Base-by-base conservation (phyloP, 306 rosid species). In the Cucurbita ficifolia region DNA sequence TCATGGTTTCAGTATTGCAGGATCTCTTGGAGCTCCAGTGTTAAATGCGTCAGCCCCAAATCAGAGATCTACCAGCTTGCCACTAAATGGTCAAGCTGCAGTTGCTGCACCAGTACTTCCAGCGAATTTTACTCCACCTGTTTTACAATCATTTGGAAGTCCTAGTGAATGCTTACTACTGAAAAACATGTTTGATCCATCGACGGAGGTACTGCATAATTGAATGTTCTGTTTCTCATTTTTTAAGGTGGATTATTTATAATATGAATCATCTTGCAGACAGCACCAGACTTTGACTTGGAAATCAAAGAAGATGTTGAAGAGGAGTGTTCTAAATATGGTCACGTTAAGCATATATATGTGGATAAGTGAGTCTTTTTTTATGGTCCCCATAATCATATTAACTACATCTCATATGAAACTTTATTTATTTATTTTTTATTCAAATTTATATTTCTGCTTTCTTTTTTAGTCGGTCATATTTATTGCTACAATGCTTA, bases 121-220 rank as follows among this genome's bases (percentile, higher is more conserved):
- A 42, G 55, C 84, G 13, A 84, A 78, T 81, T 76, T 87, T 36
- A 42, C 85, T 79, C 85, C 92, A 60, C 53, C 85, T 5, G 86
- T 79, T 69, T 76, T 78, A 17, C 90, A 91, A 69, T 88, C 96
- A 21, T 79, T 91, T 39, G 97, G 99, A 80, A 81, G 2, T 69
- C 99, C 99, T 19, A 95, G 91, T 63, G 95, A 91, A 85, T 95
- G 97, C 84, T 80, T 94, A 58, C 85, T 91, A 55, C 74, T 94
- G 82, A 94, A 91, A 83, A 91, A 94, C 81, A 89, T 94, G 99
- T 94, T 94, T 78, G 99, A 94, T 85, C 99, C 97, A 58, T 81
- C 79, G 67, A 85, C 96, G 0, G 99, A 94, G 97, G 99, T 94
- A 51, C 85, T 76, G 57, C 19, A 48, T 70, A 73, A 53, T 81